Evolutionary conservation across 768 basidiomycete species (phyloP).

Genomic region (Naganishia vaughanmartiniae): DNA sequence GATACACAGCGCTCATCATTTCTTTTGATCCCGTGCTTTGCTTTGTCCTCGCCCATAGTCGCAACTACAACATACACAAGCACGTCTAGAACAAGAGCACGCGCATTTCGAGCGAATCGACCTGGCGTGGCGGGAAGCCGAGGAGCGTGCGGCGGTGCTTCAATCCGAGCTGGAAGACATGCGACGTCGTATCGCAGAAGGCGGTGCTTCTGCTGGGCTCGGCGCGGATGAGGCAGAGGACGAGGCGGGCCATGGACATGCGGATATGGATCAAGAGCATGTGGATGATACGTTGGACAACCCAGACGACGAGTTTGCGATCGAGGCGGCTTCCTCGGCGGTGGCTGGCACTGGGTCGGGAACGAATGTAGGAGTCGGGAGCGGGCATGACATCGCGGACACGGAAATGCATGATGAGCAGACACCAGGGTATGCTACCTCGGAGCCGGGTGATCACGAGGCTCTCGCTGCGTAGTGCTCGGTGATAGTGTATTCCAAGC

Average conservation of each 20-base stretch:
- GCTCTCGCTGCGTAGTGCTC: slow-evolving; percentile 1
- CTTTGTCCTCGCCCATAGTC: neutral
- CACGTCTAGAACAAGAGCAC: slow-evolving; percentile 25
- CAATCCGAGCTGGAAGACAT: slow-evolving; percentile 24
- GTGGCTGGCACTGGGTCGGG: neutral
- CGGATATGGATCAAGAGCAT: slow-evolving; percentile 4
- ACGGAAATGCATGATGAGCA: neutral
- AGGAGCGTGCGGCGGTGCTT: slow-evolving; percentile 11
- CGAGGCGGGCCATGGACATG: neutral
- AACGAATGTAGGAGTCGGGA: neutral
- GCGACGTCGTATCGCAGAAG: slow-evolving; percentile 17
- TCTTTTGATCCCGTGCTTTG: no score
- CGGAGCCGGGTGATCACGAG: neutral
- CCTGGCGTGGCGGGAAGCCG: slow-evolving; percentile 25
- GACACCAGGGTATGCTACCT: neutral
- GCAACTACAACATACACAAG: neutral
- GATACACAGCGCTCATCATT: no score
- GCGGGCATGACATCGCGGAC: neutral
- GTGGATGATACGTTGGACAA: slow-evolving; percentile 15
- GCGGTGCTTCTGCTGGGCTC: neutral
- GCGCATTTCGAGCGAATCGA: slow-evolving; percentile 27
- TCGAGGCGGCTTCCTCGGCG: neutral
- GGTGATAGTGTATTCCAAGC: neutral
- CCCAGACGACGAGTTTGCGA: slow-evolving; percentile 17
- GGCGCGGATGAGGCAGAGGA: slow-evolving; percentile 7